These are phyloP conservation scores for Paxillus involutus DNA, from an alignment of 768 basidiomycete species.

Conservation along the genomic window DNA sequence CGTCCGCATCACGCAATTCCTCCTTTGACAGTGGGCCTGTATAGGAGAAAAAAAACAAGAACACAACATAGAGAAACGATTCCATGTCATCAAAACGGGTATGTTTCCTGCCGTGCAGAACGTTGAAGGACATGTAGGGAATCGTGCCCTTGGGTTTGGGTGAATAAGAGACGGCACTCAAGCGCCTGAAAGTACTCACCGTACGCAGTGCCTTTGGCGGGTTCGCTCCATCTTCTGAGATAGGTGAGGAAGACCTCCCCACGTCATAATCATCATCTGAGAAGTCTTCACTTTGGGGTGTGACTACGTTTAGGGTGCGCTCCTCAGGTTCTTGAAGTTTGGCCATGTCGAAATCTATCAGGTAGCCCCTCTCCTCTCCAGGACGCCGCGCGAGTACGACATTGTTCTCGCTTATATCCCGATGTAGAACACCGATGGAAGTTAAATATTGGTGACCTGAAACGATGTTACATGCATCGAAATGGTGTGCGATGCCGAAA, in stretches of 20 bases:
- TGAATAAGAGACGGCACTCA: not conserved
- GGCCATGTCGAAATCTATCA: slow-evolving; percentile 32
- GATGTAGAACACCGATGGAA: slow-evolving; percentile 25
- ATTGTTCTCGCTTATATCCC: slow-evolving; percentile 36
- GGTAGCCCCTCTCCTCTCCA: slow-evolving; percentile 20
- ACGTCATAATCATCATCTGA: no score
- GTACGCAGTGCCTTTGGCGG: not conserved
- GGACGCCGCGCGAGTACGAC: slow-evolving; percentile 24
- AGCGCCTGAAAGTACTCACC: not conserved
- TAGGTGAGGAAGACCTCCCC: no score
- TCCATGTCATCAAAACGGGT: slow-evolving; percentile 2
- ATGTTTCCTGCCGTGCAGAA: not conserved
- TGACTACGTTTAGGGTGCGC: no score
- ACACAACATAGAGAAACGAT: slow-evolving; percentile 3
- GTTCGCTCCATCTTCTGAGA: not conserved
- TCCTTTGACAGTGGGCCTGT: not conserved
- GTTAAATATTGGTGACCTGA: slow-evolving; percentile 20
- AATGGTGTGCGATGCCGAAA: not conserved
- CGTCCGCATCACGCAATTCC: not conserved
- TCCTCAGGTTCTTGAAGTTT: not conserved
- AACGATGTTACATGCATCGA: not conserved
- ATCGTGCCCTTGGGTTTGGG: not conserved
- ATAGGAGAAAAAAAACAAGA: slow-evolving; percentile 4
- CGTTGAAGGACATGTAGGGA: slow-evolving; percentile 6
- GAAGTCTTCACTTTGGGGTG: no score